Base-by-base conservation (phyloP, 2,329 filamentous ascomycete species). In the Cercospora sp. region DNA sequence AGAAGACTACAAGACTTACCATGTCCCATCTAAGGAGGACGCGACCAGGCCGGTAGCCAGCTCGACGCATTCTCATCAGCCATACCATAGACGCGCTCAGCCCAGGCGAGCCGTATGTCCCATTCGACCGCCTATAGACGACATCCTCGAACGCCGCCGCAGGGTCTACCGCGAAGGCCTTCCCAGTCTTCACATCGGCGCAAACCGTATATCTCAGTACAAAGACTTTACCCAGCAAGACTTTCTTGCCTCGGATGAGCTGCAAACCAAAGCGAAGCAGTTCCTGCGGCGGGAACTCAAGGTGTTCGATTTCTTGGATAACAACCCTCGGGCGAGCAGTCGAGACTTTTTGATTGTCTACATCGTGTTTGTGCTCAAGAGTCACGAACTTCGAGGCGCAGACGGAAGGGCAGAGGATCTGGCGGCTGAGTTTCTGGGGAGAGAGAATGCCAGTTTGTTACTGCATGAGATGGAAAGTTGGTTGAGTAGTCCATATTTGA, bases 271-370 rank as follows among this genome's bases (percentile, higher is more conserved):
- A 40, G 93, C 94, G 2, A 86, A 91, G 6, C 89, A 87, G 69
- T 98, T 92, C 87, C 87, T 97, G 61, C 87, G 93, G 0, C 87
- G 94, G 53, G 94, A 98, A 77, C 82, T 97, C 3, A 88, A 89
- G 65, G 92, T 97, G 18, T 97, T 97, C 74, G 85, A 86, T 16
- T 95, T 94, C 74, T 82, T 96, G 12, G 81, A 84, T 62, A 68
- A 62, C 5, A 34, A 74, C 73, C 66, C 76, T 61, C 61, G 74
- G 67, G 63, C 69, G 37, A 63, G 72, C 21, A 66, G 74, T 74
- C 70, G 73, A 10, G 93, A 97, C 75, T 97, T 94, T 70, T 79
- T 97, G 10, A 85, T 97, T 9, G 92, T 96, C 75, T 97, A 96
- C 77, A 88, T 97, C 63, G 81, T 97, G 49, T 90, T 91, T 9